A percentile compares a stretch with the other conserved stretches of the same genome.
These are phyloP conservation scores for Syzygium jambos DNA, from an alignment of 345 rosid species.

Conservation along the genomic window DNA sequence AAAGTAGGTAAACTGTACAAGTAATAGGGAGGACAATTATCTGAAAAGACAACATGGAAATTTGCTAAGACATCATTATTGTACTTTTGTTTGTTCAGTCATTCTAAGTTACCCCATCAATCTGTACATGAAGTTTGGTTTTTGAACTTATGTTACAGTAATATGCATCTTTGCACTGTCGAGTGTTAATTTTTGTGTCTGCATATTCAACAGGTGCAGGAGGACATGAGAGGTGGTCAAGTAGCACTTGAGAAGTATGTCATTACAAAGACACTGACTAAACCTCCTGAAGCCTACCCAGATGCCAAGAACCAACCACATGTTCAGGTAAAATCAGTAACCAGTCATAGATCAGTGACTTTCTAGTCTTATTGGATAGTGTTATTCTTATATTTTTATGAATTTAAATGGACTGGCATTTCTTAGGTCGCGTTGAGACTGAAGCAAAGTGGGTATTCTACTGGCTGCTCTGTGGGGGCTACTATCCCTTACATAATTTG, in stretches of 20 bases:
- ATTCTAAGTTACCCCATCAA: background rate
- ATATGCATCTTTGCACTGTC: background rate
- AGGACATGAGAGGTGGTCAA: constrained; percentile 90
- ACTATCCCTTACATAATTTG: constrained; percentile 91
- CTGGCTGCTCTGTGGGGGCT: constrained; percentile 79
- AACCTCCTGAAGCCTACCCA: constrained; percentile 90
- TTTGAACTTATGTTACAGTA: background rate
- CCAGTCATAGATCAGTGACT: background rate
- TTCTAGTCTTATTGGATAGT: background rate
- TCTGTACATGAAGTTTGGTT: background rate
- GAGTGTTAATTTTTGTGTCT: background rate
- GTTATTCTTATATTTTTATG: background rate
- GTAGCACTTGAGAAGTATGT: constrained; percentile 85
- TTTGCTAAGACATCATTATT: background rate
- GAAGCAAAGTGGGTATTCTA: constrained; percentile 76
- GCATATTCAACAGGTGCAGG: constrained; percentile 59
- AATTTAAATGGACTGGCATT: constrained; percentile 11
- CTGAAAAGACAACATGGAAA: background rate
- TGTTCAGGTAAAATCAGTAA: constrained; percentile 59
- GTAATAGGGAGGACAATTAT: background rate
- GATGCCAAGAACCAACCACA: constrained; percentile 97
- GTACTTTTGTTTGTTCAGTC: background rate
- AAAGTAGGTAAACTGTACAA: background rate
- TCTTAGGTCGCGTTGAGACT: constrained; percentile 84
- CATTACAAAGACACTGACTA: constrained; percentile 92